Base-by-base conservation (phyloP, 169 alveolate genomes). In the Plasmodium knowlesi region DNA sequence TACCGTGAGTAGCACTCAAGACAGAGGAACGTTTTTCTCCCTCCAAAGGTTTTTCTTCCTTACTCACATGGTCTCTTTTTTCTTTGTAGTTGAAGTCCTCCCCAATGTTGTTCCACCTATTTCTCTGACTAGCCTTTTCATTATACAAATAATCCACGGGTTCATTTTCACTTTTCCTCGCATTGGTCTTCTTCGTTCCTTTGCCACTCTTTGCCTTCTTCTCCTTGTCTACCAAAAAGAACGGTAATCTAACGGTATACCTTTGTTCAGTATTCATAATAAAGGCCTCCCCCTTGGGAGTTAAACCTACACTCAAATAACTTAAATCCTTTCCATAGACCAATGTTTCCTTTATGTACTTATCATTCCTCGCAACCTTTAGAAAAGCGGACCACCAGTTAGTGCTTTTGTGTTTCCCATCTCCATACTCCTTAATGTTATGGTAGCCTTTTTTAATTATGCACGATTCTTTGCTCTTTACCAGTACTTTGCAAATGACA, bases 361-460 rank as follows among this genome's bases (percentile, higher is more conserved):
- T 61, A 71, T 90, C 95, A 70, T 90, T 90, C n/a, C 95, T 79
- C 5, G 79, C 90, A 3, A 90, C 82, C 81, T 90, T 90, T 43
- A 90, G 70, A 81, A 90, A 76, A 19, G 92, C 72, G 4, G 95
- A 90, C 95, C 95, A 90, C 95, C 95, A 90, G 3, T 14, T 34
- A 9, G 92, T 71, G 1, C 92, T 16, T 61, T 50, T 67, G 39
- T 90, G 90, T 39, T 10, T 41, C 12, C 95, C 95, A 43, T 82
- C 82, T 0, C 95, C 95, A 90, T 90, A 90, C 12, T 81, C 95
- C 39, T 90, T 82, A 14, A 90, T 46, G 43, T 67, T 82, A 34
- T 90, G 95, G 70, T 90, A 90, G n/a, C 76, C 61, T 4, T 90
- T 90, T 71, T 90, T 90, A 28, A 90, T 37, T 32, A 90, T 90